A percentile compares a stretch with the other conserved stretches of the same genome.
phyloP scores from a whole-genome alignment of 306 rosid species.

The Boehmeria nivea region DNA sequence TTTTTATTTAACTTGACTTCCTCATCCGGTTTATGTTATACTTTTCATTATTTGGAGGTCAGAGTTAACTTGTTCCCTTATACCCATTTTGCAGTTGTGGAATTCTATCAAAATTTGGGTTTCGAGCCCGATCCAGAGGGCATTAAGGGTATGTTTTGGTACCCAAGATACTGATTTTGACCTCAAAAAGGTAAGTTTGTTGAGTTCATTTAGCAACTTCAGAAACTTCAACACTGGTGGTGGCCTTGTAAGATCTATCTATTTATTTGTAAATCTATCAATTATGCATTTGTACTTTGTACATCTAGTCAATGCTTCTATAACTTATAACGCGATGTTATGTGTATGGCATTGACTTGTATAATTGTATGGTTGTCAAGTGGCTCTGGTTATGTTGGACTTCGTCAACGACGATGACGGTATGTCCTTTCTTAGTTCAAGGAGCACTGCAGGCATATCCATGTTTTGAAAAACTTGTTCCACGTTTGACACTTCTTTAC shows the following conservation, averaged over 20 bases:
- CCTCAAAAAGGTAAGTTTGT: conserved; percentile 11
- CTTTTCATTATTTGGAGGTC: not conserved
- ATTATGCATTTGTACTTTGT: conserved; percentile 9
- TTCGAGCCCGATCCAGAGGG: conserved; percentile 97
- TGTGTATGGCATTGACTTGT: conserved; percentile 13
- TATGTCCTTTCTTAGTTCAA: not conserved
- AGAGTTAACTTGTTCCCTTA: conserved; percentile 18
- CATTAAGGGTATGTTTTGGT: conserved; percentile 96
- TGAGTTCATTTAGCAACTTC: not conserved
- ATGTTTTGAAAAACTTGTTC: too few relatives aligned
- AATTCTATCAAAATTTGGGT: conserved; percentile 83
- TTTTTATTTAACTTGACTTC: too few relatives aligned
- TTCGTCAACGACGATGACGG: not conserved
- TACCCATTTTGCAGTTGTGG: conserved; percentile 64
- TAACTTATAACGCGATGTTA: conserved; percentile 17
- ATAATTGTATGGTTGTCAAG: not conserved
- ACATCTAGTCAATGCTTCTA: conserved; percentile 17
- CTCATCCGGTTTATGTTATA: too few relatives aligned
- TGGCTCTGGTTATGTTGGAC: not conserved
- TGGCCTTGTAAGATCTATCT: not conserved
- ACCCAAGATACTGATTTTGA: conserved; percentile 54
- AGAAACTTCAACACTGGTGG: conserved; percentile 1
- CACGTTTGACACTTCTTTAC: too few relatives aligned
- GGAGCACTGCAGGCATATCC: not conserved
- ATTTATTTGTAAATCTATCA: not conserved